Conservation (phyloP, 192 early-diverging fungal genomes). For the Coemansia sp. region DNA sequence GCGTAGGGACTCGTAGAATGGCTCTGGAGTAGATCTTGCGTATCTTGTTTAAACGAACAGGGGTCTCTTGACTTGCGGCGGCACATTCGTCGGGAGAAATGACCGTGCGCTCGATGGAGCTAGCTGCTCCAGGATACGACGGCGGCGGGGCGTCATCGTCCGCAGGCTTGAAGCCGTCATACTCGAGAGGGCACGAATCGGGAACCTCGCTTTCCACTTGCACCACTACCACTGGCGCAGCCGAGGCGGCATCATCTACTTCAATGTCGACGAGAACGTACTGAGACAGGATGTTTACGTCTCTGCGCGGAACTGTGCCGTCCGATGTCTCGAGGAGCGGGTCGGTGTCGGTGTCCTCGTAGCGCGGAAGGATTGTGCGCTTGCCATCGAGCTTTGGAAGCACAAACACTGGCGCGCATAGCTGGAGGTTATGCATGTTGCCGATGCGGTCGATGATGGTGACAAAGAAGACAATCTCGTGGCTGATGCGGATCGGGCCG, state of each 20-base stretch:
- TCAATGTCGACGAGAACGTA: conserved; percentile 43
- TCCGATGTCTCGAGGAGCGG: conserved; percentile 33
- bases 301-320: conserved; percentile 17
- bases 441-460: conserved; percentile 25
- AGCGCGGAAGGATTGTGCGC: conserved; percentile 37
- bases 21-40: conserved; percentile 26
- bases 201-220: background rate
- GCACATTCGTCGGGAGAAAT: conserved; percentile 7
- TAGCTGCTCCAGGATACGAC: conserved; percentile 31
- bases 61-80: background rate
- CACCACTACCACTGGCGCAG: background rate
- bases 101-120: conserved; percentile 32
- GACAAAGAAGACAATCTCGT: conserved; percentile 38
- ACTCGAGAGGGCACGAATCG: conserved; percentile 29
- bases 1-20: conserved; percentile 6
- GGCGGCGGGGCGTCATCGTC: conserved; percentile 27
- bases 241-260: background rate
- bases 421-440: conserved; percentile 35
- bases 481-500: conserved; percentile 33
- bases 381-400: conserved; percentile 26
- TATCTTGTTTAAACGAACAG: background rate
- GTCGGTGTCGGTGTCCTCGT: conserved; percentile 33
- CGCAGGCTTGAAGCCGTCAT: conserved; percentile 26
- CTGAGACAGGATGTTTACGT: conserved; percentile 39
- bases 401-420: conserved; percentile 46